phyloP scores from a whole-genome alignment of 108 stramenopile species.

The Schizochytrium sp. region DNA sequence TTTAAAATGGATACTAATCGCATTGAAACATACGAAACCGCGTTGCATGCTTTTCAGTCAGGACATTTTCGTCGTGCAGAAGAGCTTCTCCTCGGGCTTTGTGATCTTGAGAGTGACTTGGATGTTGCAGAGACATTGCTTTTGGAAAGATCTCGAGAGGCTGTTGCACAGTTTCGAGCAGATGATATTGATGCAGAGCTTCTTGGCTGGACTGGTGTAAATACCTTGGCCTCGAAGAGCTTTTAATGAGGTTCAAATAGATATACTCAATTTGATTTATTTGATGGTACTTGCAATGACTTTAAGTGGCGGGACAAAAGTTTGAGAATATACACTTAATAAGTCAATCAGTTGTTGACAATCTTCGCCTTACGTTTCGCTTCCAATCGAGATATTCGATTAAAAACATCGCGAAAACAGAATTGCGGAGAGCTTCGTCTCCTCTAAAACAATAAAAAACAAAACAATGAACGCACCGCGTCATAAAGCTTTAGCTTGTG shows the following conservation, averaged over 20 bases:
- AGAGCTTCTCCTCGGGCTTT: background rate
- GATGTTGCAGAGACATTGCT: background rate
- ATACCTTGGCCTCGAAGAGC: background rate
- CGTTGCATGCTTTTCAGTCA: background rate
- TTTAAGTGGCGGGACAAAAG: too few relatives aligned
- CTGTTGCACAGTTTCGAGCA: background rate
- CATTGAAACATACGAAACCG: background rate
- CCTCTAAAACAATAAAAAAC: too few relatives aligned
- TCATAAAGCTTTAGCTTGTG: too few relatives aligned
- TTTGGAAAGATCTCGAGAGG: background rate
- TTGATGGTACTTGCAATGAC: background rate
- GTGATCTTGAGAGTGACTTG: background rate
- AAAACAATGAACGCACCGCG: too few relatives aligned
- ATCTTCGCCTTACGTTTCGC: too few relatives aligned
- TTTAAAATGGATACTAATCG: background rate
- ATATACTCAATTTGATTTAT: background rate
- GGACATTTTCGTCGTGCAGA: background rate
- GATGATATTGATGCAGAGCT: background rate
- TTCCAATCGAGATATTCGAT: too few relatives aligned
- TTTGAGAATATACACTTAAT: too few relatives aligned
- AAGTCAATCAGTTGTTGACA: too few relatives aligned
- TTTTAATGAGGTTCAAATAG: background rate
- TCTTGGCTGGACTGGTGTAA: conserved; percentile 36
- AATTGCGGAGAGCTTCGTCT: too few relatives aligned
- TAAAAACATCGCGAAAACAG: too few relatives aligned